Percentiles rank a stretch among this genome's conserved stretches.
These are phyloP conservation scores for Fusarium devonianum DNA, from an alignment of 2,329 filamentous ascomycete genomes.

Conservation along the genomic window DNA sequence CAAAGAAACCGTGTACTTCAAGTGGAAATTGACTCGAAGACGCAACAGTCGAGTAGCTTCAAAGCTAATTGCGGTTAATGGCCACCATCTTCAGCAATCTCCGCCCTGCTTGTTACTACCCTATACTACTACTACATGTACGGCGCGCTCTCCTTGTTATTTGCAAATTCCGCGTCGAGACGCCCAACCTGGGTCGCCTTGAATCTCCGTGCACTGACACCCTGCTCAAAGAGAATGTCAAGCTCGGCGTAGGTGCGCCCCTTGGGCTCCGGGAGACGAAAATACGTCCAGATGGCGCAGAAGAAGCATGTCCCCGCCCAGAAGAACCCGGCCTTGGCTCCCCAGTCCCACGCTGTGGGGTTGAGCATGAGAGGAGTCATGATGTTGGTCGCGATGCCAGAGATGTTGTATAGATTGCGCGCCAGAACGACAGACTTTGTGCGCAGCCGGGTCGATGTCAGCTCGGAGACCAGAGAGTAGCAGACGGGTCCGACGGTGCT, in stretches of 20 bases:
- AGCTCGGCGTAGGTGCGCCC: slow-evolving; percentile 63
- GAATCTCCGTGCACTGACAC: slow-evolving; percentile 53
- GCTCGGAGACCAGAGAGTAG: slow-evolving; percentile 77
- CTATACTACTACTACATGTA: slow-evolving; percentile 24
- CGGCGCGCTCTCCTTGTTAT: slow-evolving; percentile 32
- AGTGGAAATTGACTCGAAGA: too few relatives aligned
- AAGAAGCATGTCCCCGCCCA: slow-evolving; percentile 54
- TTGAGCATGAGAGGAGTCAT: slow-evolving; percentile 57
- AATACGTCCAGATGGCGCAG: slow-evolving; percentile 59
- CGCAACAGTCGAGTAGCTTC: too few relatives aligned
- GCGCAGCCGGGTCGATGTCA: slow-evolving; percentile 55
- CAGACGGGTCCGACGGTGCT: slow-evolving; percentile 64
- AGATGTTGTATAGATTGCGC: slow-evolving; percentile 57
- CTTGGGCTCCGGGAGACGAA: slow-evolving; percentile 62
- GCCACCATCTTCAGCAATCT: too few relatives aligned
- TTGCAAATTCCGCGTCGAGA: slow-evolving; percentile 33
- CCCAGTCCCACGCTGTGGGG: slow-evolving; percentile 55
- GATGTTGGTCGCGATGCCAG: slow-evolving; percentile 56
- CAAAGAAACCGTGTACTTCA: too few relatives aligned
- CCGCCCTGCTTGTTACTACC: too few relatives aligned
- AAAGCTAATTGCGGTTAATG: too few relatives aligned
- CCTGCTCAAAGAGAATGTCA: slow-evolving; percentile 60
- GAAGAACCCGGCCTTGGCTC: slow-evolving; percentile 57
- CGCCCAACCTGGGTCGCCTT: slow-evolving; percentile 42
- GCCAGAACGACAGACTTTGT: slow-evolving; percentile 56